Percentiles rank a stretch among this genome's conserved stretches.
Conservation (phyloP, 306 rosid genomes). For the Quercus variabilis region DNA sequence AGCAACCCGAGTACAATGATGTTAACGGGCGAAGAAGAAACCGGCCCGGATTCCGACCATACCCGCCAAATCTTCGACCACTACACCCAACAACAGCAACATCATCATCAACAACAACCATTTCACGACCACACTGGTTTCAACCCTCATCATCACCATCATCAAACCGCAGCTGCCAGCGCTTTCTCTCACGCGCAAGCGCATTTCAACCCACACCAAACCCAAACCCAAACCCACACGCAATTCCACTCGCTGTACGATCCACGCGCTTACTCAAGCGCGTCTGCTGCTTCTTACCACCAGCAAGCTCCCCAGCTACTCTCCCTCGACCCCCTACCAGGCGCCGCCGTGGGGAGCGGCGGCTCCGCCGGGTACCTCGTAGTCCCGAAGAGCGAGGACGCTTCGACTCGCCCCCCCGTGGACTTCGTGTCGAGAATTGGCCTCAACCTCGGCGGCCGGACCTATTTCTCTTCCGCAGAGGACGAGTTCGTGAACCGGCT, state of each 20-base stretch:
- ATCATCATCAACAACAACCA: not conserved
- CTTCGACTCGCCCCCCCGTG: slow-evolving; percentile 35
- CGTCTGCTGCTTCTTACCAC: slow-evolving; percentile 18
- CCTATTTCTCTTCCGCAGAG: slow-evolving; percentile 72
- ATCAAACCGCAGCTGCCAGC: not conserved
- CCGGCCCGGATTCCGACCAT: slow-evolving; percentile 44
- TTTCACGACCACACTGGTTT: slow-evolving; percentile 9
- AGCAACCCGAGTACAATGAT: slow-evolving; percentile 68
- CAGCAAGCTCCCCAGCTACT: slow-evolving; percentile 33
- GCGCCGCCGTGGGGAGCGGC: slow-evolving; percentile 17
- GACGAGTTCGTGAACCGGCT: slow-evolving; percentile 83
- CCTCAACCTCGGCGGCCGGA: slow-evolving; percentile 85
- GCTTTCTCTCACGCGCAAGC: slow-evolving; percentile 22
- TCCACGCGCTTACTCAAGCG: slow-evolving; percentile 56
- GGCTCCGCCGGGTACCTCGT: slow-evolving; percentile 35
- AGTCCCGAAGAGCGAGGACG: slow-evolving; percentile 66
- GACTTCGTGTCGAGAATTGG: slow-evolving; percentile 83
- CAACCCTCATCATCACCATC: slow-evolving; percentile 17
- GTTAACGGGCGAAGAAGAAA: slow-evolving; percentile 54
- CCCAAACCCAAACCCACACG: slow-evolving; percentile 13
- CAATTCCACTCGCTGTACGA: slow-evolving; percentile 46
- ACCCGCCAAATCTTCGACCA: slow-evolving; percentile 58
- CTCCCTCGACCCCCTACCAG: slow-evolving; percentile 43
- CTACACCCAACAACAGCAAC: slow-evolving; percentile 23
- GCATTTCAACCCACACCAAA: slow-evolving; percentile 30